Evolutionary conservation across 306 rosid species (phyloP), one percentile per base, ranked within the genome.

Genomic region (Sesbania bispinosa): DNA sequence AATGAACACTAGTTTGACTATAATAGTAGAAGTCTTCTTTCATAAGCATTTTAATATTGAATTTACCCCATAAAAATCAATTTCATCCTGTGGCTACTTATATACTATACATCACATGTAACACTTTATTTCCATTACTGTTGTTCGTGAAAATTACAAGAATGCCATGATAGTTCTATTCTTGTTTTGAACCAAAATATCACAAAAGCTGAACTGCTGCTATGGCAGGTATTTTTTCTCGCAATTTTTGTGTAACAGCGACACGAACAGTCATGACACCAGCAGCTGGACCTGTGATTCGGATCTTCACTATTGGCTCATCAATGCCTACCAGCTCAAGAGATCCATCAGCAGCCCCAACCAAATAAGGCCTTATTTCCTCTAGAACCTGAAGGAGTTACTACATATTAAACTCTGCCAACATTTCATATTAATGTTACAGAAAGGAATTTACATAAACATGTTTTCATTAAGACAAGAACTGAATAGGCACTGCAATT

Each of bases 251-350:
- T 6, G 97, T 94, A 23, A 94, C 96, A 11, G 99, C 97, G 65
- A 94, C 99, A 62, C 99, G 88, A 52, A 94, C 99, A 24, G 97
- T 91, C 91, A 87, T 88, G 30, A 94, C 97, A 45, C 96, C 82
- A 0, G 96, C 92, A 2, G 93, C 92, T 15, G 96, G 92, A 64
- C 83, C 90, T 11, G 85, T 83, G 50, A 89, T 87, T 77, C 79
- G 72, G 8, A 83, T 74, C 75, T 78, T 86, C 11, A 80, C 96
- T 62, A 94, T 94, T 41, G 99, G 97, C 76, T 94, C 97, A 54
- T 94, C 97, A 48, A 94, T 94, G 62, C 76, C 79, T 60, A 87
- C 97, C 63, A 89, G 86, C 75, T 88, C 99, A 48, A 94, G 97
- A 46, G 93, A 63, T 54, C 97, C 99, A 16, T 82, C 96, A 3